Base-by-base conservation (phyloP, 208 protist species). In the Crithidia expoeki region DNA sequence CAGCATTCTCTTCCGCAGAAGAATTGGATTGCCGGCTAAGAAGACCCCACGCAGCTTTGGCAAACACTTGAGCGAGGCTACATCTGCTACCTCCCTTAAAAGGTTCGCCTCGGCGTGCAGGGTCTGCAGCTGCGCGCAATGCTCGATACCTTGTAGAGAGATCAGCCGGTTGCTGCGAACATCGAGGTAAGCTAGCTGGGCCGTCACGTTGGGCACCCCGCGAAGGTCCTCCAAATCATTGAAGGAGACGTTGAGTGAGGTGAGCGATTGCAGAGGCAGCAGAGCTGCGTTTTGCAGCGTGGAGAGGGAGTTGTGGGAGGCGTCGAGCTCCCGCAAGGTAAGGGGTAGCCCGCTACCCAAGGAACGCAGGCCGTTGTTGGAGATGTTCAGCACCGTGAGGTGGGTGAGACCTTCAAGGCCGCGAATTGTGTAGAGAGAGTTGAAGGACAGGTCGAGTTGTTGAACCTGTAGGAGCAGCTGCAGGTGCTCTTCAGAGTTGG, bases 251-350 rank as follows among this genome's bases (percentile, higher is more conserved):
- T 89, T 60, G 19, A 96, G 71, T 21, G 79, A 71, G 40, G 77
- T 63, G 34, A 96, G 84, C 1, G 74, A 72, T 49, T 63, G 63
- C 30, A 94, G 80, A 14, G 80, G 77, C 30, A 68, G 69, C 7
- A 96, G 68, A 3, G 80, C 79, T 6, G 81, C 83, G n/a, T 80
- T 75, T 42, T 59, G 69, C 52, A 96, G 74, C 0, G 84, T 84
- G 34, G 49, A 44, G 42, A 96, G 61, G 59, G 63, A 80, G 74
- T 96, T 96, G 75, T 96, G 85, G 11, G 90, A 90, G 49, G 91
- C 67, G 68, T 94, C 79, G 7, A 96, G 71, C 25, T 76, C 50
- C 4, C 65, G 70, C 42, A 96, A 64, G 0, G 47, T 72, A 56
- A 92, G 81, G n/a, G 79, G 84, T 21, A 83, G 77, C 0, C 82